These are phyloP conservation scores for Taiwanofungus camphoratus DNA, from an alignment of 1,284 basidiomycete genomes.

Conservation along the genomic window DNA sequence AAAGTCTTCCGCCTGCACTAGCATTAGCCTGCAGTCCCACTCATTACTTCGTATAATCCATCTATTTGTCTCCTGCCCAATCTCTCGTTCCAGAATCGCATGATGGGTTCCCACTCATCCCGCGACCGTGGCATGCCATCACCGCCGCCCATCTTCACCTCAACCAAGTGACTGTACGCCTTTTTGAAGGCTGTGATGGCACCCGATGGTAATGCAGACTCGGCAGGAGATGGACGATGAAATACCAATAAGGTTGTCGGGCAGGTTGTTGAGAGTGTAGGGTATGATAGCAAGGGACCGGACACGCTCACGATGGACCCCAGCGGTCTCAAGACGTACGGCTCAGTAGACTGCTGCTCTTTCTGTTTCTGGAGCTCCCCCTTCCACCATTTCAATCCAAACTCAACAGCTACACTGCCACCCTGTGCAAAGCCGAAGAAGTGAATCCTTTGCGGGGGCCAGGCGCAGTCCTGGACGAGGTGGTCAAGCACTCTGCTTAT, in stretches of 20 bases:
- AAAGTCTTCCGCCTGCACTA: too few relatives aligned
- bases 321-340: slow-evolving; percentile 29
- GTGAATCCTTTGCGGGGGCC: slow-evolving; percentile 69
- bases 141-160: slow-evolving; percentile 39
- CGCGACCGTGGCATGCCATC: slow-evolving; percentile 72
- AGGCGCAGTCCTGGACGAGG: slow-evolving; percentile 55
- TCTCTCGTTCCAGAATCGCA: slow-evolving; percentile 81
- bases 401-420: slow-evolving; percentile 74
- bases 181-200: slow-evolving; percentile 49
- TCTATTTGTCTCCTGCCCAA: slow-evolving; percentile 56
- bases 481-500: slow-evolving; percentile 51
- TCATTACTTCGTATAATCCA: slow-evolving; percentile 75
- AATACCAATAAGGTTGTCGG: slow-evolving; percentile 63
- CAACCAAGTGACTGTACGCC: slow-evolving; percentile 47
- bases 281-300: slow-evolving; percentile 73
- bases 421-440: slow-evolving; percentile 90
- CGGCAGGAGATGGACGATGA: slow-evolving; percentile 45
- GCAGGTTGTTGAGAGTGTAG: slow-evolving; percentile 46
- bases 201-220: slow-evolving; percentile 38
- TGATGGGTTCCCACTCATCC: slow-evolving; percentile 77
- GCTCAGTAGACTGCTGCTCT: slow-evolving; percentile 6
- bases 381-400: slow-evolving; percentile 48
- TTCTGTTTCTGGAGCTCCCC: slow-evolving; percentile 28
- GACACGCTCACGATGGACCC: slow-evolving; percentile 68
- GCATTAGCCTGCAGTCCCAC: slow-evolving; percentile 18